These are phyloP conservation scores for Solanum ossicruentum DNA, from an alignment of 257 asterid species.

Conservation along the genomic window DNA sequence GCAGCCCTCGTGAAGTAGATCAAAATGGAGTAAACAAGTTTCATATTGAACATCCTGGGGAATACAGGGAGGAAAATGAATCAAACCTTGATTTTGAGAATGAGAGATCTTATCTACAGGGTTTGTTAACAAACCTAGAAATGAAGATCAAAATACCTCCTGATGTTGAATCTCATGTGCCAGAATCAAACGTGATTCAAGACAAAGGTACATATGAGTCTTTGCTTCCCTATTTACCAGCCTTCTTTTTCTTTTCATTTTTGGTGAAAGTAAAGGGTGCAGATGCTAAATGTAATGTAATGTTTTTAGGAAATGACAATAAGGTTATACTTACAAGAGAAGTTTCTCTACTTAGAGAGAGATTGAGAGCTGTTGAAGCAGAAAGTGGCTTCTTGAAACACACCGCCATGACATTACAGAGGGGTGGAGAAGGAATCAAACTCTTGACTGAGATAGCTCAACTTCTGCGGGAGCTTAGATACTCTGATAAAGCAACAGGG, in stretches of 20 bases:
- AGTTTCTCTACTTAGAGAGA: slow-evolving; percentile 42
- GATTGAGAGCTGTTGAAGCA: slow-evolving; percentile 68
- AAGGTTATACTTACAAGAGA: slow-evolving; percentile 45
- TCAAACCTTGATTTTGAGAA: slow-evolving; percentile 43
- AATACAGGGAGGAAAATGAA: slow-evolving; percentile 14
- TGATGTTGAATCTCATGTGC: slow-evolving; percentile 10
- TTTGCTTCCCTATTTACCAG: neutral
- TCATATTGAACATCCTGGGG: slow-evolving; percentile 1
- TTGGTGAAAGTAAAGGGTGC: neutral
- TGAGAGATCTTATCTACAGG: slow-evolving; percentile 40
- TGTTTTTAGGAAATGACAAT: slow-evolving; percentile 10
- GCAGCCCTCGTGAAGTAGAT: slow-evolving; percentile 24
- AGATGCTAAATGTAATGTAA: neutral
- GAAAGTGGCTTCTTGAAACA: slow-evolving; percentile 82
- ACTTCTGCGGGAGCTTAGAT: slow-evolving; percentile 46
- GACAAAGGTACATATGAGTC: slow-evolving; percentile 21
- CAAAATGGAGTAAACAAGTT: slow-evolving; percentile 9
- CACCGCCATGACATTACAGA: slow-evolving; percentile 62
- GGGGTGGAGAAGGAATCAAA: slow-evolving; percentile 56
- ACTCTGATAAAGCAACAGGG: slow-evolving; percentile 6
- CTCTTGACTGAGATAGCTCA: slow-evolving; percentile 80
- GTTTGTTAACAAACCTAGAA: slow-evolving; percentile 40
- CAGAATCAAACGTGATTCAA: slow-evolving; percentile 8
- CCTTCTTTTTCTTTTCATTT: neutral
- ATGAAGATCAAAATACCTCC: slow-evolving; percentile 11